Evolutionary conservation across 2,329 filamentous ascomycete species (phyloP), one percentile per base, ranked within the genome.

Genomic region (Myriosclerotinia scirpicola): DNA sequence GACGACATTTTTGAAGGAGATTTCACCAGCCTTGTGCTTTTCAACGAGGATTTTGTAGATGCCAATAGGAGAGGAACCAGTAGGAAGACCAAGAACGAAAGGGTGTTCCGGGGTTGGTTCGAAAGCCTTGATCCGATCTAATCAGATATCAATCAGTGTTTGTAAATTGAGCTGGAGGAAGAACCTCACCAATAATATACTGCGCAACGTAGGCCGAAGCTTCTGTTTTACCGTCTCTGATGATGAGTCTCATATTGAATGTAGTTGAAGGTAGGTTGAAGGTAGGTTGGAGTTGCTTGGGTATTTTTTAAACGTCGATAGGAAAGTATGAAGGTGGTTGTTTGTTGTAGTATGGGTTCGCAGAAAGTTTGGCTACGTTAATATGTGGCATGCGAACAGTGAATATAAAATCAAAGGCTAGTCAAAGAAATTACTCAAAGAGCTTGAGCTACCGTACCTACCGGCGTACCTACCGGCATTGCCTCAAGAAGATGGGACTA

Each of bases 1-100:
- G 76, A 95, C 85, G 74, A 96, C 91, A 89, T 96, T 86, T 75
- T 89, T 88, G 77, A 96, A 96, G 1, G 91, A 94, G 74, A 96
- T 88, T 72, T 83, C 80, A 74, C 88, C 88, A 71, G 85, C 83
- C 79, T 90, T 90, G 81, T 88, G 87, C 75, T 84, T 85, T 73
- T 85, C 79, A 59, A 95, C 91, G 36, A 96, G 84, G 72, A 88
- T 84, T 77, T 87, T 87, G 81, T 96, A 96, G 71, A 95, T 87
- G 62, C 86, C 83, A 69, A 93, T 85, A 2, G 92, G 92, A 70
- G 89, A 93, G 73, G 90, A 93, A 64, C 92, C 92, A 1, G 92
- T 96, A 12, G 92, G 92, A 58, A 96, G 83, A 67, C 92, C 92
- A 56, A 96, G 86, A 7, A 95, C 90, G 75, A 96, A 95, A 1